A percentile compares a stretch with the other conserved stretches of the same genome.
These are phyloP conservation scores for Fusarium decemcellulare DNA, from an alignment of 2,329 filamentous ascomycete species.

Conservation along the genomic window DNA sequence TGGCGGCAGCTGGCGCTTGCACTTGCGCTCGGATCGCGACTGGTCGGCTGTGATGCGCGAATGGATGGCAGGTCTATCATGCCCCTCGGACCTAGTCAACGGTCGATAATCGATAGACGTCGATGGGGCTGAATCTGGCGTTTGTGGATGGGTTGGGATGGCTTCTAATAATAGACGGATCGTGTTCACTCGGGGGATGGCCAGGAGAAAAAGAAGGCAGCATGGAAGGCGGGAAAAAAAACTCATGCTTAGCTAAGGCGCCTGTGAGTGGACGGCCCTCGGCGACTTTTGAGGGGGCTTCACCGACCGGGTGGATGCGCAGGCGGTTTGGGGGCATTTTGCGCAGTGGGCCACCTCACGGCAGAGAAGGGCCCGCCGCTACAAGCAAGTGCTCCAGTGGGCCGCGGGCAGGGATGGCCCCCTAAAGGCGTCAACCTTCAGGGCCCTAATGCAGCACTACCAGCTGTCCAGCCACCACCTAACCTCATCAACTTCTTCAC, in stretches of 20 bases:
- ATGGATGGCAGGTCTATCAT: background rate
- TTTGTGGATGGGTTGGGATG: conserved; percentile 42
- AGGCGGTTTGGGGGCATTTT: background rate
- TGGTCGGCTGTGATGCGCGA: background rate
- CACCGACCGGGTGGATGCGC: conserved; percentile 28
- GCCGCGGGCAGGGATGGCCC: conserved; percentile 8
- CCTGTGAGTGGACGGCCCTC: conserved; percentile 9
- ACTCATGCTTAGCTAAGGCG: conserved; percentile 39
- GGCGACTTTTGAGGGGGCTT: conserved; percentile 1
- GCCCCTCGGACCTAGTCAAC: conserved; percentile 4
- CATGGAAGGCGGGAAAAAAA: conserved; percentile 38
- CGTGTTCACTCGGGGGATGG: conserved; percentile 47
- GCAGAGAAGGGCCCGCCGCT: conserved; percentile 9
- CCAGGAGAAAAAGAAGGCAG: conserved; percentile 45
- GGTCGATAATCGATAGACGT: conserved; percentile 40
- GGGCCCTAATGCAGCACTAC: background rate
- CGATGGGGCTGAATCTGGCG: conserved; percentile 51
- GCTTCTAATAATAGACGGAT: conserved; percentile 52
- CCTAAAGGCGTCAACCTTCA: conserved; percentile 28
- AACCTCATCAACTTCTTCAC: conserved; percentile 27
- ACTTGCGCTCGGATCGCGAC: conserved; percentile 25
- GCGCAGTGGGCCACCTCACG: conserved; percentile 24
- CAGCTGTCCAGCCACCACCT: conserved; percentile 31
- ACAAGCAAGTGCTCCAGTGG: no score
- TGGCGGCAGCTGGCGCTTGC: conserved; percentile 20